Evolutionary conservation across 2,329 filamentous ascomycete genomes (phyloP), one percentile per base, ranked within the genome.

Genomic region (Phaeosphaeriaceae sp.): DNA sequence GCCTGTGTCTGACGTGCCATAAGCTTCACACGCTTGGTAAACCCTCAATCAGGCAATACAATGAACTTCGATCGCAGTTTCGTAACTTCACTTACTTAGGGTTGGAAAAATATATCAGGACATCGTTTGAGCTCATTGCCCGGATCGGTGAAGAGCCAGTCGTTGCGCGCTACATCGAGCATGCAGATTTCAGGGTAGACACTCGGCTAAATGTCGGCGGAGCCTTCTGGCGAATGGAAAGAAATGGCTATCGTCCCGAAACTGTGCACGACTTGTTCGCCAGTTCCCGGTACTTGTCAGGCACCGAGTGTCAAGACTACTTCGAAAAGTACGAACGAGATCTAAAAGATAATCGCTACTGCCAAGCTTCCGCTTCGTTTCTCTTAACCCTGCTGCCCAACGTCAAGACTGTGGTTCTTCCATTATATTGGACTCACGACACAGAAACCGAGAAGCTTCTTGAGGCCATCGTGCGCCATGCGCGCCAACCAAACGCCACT

Each of bases 241-340:
- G 40, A 21, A 48, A 48, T 58, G 58, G 55, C 55, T 61, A 61
- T 61, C 58, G 51, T 61, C 55, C 55, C 48, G 58, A 61, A 25
- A 61, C 56, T 36, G 56, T 61, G 48, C 58, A 52, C 58, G 55
- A 61, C 56, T 53, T 58, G n/a, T 61, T 61, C 27, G 58, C 58
- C 52, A 61, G 51, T 56, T 61, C 58, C 13, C 48, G 48, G 56
- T 61, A 61, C 55, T 54, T 61, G 53, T 57, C 54, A 54, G 53
- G 57, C 54, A 54, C 54, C 21, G 57, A 60, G 19, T 60, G 57
- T 53, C 49, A 60, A 41, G 57, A 42, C 40, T 42, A 42, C 40
- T 42, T 42, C 15, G 40, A 42, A 60, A 60, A 53, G 57, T 60
- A 56, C 47, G 53, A 56, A 56, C 25, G 45, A 53, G 57, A 60